These are phyloP conservation scores for Bullera alba DNA, from an alignment of 768 basidiomycete species.

Conservation along the genomic window DNA sequence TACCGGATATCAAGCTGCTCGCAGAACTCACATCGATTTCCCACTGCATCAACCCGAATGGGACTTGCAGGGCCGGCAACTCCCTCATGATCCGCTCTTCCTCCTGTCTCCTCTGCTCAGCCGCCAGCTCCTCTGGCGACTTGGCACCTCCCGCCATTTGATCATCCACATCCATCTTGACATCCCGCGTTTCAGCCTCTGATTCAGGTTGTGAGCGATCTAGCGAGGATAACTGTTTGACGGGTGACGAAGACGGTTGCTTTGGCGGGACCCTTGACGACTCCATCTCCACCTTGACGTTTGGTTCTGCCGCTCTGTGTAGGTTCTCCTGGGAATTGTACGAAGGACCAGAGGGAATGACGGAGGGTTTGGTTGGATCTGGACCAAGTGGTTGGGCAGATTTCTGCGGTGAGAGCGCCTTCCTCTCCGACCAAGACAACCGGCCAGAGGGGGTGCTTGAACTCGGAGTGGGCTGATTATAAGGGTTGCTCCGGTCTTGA, in stretches of 20 bases:
- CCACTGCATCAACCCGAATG: constrained; percentile 16
- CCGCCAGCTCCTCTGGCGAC: constrained; percentile 14
- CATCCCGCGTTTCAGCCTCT: not conserved
- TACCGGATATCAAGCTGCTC: not conserved
- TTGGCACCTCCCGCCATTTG: too few species aligned
- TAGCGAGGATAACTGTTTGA: too few species aligned
- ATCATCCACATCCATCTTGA: not conserved
- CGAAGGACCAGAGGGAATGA: not conserved
- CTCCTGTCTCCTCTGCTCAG: constrained; percentile 10
- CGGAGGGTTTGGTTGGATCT: too few species aligned
- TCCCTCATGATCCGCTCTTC: constrained; percentile 28
- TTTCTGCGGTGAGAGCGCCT: too few species aligned
- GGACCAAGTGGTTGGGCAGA: too few species aligned
- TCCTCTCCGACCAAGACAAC: too few species aligned
- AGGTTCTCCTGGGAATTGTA: not conserved
- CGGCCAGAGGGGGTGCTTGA: too few species aligned
- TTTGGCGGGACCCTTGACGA: too few species aligned
- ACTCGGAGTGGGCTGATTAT: too few species aligned
- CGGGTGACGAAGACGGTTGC: too few species aligned
- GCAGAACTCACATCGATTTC: constrained; percentile 22
- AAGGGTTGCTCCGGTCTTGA: too few species aligned
- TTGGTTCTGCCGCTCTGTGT: not conserved
- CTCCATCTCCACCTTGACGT: too few species aligned
- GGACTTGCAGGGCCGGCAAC: constrained; percentile 16
- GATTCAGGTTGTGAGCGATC: not conserved